Evolutionary conservation across 78 protist genomes (phyloP).

Genomic region (Anaeramoeba ignava): DNA sequence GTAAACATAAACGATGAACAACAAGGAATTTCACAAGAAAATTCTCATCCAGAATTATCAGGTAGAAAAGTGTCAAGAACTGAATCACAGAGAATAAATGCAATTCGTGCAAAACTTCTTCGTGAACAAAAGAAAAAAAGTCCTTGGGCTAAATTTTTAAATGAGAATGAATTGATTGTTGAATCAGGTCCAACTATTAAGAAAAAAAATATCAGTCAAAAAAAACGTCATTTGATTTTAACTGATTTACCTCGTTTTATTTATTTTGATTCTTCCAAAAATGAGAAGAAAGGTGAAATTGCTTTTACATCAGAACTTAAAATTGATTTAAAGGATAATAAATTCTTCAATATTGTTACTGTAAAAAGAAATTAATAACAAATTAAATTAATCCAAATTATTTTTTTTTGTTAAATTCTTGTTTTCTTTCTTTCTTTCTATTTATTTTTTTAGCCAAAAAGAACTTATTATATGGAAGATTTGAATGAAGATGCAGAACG

Average conservation of each 20-base stretch:
- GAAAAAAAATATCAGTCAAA: not conserved
- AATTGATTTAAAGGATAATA: not conserved
- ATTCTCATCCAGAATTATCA: not conserved
- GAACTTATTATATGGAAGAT: not conserved
- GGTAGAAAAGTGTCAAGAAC: not conserved
- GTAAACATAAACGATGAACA: no score
- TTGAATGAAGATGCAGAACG: not conserved
- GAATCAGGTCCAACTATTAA: not conserved
- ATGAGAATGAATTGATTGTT: not conserved
- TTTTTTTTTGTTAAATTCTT: no score
- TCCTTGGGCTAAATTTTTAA: not conserved
- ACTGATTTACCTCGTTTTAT: not conserved
- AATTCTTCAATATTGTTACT: not conserved
- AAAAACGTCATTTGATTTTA: not conserved
- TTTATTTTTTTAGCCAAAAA: not conserved
- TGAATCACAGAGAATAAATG: not conserved
- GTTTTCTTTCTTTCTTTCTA: not conserved
- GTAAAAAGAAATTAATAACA: no score
- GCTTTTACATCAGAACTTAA: not conserved
- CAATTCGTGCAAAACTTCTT: not conserved
- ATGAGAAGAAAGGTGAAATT: not conserved
- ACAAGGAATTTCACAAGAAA: not conserved
- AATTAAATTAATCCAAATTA: no score
- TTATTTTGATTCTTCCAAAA: not conserved
- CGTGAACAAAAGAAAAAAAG: not conserved